Base-by-base conservation (phyloP, 495 filamentous ascomycete species). In the Tricharina praecox region DNA sequence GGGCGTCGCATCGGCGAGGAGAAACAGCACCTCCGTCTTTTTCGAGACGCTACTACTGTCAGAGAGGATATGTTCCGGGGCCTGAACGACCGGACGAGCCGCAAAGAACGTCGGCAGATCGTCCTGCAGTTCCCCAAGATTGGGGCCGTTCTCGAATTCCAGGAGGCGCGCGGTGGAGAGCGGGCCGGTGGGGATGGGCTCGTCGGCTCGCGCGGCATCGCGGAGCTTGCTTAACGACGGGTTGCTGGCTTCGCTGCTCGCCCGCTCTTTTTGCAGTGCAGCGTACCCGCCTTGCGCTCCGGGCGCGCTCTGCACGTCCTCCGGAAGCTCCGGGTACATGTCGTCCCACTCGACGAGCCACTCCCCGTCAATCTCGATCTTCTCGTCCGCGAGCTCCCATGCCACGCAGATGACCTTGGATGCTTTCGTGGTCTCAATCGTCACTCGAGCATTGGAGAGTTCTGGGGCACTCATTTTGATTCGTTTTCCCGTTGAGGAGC, bases 211-310 rank as follows among this genome's bases (percentile, higher is more conserved):
- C 13, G n/a, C n/a, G n/a, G n/a, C n/a, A n/a, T n/a, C n/a, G n/a
- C n/a, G n/a, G n/a, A n/a, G n/a, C n/a, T n/a, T n/a, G n/a, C n/a
- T n/a, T n/a, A n/a, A n/a, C 7, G 28, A 5, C 5, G 28, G 5
- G 36, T 16, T 16, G 5, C 19, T 15, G 25, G 15, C 23, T 3
- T 26, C n/a, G 11, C 23, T 23, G 23, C n/a, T 10, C 11, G 18
- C n/a, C 13, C n/a, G n/a, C 16, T 51, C 53, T 7, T 50, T 47
- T 25, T 58, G 55, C 24, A 59, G 48, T 8, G 51, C 55, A 16
- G 58, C 58, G 45, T 59, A 59, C 9, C 50, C 50, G n/a, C 56
- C 56, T 45, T 54, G 58, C 45, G 58, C 56, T 21, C 55, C 54
- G 10, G 52, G 49, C 8, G 56, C 56, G 8, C 52, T 60, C 16